These are phyloP conservation scores for Halenospora varia DNA, from an alignment of 495 filamentous ascomycete genomes.

Conservation along the genomic window DNA sequence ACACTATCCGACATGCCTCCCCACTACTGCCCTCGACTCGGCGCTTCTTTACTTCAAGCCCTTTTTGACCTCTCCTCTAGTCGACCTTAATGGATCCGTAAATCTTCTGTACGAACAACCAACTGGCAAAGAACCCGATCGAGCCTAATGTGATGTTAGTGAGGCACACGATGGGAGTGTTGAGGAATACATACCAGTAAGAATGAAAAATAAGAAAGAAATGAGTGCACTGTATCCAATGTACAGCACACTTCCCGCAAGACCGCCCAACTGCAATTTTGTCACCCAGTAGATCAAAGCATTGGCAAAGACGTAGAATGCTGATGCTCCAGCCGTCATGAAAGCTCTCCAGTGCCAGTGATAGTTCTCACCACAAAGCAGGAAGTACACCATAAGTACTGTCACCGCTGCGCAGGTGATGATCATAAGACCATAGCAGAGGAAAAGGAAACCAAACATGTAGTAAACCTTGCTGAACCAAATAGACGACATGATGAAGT, in stretches of 20 bases:
- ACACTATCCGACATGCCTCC: neutral
- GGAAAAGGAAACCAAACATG: conserved; percentile 99
- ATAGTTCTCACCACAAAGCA: conserved; percentile 95
- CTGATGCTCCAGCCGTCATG: conserved; percentile 79
- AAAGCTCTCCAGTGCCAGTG: conserved; percentile 98
- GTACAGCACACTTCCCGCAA: conserved; percentile 85
- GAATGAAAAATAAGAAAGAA: conserved; percentile 84
- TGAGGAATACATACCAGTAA: conserved; percentile 68
- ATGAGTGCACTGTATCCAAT: conserved; percentile 88
- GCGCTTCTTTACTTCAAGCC: neutral
- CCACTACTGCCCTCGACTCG: neutral
- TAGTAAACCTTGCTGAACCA: conserved; percentile 99
- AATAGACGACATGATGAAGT: conserved; percentile 96
- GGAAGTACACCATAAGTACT: conserved; percentile 87
- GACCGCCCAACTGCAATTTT: conserved; percentile 75
- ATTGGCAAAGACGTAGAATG: conserved; percentile 84
- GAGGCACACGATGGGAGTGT: neutral
- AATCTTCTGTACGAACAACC: conserved; percentile 89
- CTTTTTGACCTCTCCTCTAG: conserved; percentile 35
- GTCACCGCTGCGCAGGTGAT: conserved; percentile 91
- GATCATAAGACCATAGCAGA: conserved; percentile 97
- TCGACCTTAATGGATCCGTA: conserved; percentile 97
- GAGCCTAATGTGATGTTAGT: conserved; percentile 55
- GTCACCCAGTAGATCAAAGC: conserved; percentile 84
- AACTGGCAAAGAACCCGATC: conserved; percentile 93